Evolutionary conservation across 2,329 filamentous ascomycete species (phyloP).

Genomic region (Penicillium sp.): DNA sequence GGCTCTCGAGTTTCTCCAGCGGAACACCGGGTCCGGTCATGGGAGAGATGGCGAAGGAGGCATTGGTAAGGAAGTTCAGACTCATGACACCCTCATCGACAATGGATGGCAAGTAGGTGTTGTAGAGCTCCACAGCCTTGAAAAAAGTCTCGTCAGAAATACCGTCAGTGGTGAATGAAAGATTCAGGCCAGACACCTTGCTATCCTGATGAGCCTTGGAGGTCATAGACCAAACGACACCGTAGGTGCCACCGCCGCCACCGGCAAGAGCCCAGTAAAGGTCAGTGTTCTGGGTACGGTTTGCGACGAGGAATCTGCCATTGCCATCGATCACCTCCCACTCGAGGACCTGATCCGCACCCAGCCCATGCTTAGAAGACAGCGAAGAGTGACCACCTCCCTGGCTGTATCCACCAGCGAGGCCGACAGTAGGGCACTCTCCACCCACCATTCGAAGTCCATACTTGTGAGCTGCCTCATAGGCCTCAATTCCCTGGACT

Average conservation of each 20-base stretch:
- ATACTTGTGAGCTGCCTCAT: slow-evolving; percentile 46
- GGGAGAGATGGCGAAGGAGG: slow-evolving; percentile 8
- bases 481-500: slow-evolving; percentile 52
- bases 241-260: slow-evolving; percentile 55
- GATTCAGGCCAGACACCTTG: slow-evolving; percentile 45
- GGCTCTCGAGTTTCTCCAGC: background rate
- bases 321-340: slow-evolving; percentile 57
- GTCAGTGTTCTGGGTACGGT: slow-evolving; percentile 16
- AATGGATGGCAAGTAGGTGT: slow-evolving; percentile 7
- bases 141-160: slow-evolving; percentile 49
- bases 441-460: slow-evolving; percentile 58
- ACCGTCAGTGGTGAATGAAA: slow-evolving; percentile 41
- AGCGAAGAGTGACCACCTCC: slow-evolving; percentile 61
- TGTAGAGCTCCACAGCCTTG: slow-evolving; percentile 16
- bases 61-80: slow-evolving; percentile 7
- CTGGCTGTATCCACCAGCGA: slow-evolving; percentile 61
- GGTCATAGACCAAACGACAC: slow-evolving; percentile 58
- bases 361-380: slow-evolving; percentile 56
- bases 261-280: slow-evolving; percentile 25
- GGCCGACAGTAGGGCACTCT: slow-evolving; percentile 55
- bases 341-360: slow-evolving; percentile 59
- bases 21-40: slow-evolving; percentile 7
- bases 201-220: slow-evolving; percentile 50
- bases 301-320: slow-evolving; percentile 15
- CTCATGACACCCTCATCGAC: slow-evolving; percentile 11